Evolutionary conservation across 805 yeast species (phyloP).

Genomic region (Kurtzmaniella fragi): DNA sequence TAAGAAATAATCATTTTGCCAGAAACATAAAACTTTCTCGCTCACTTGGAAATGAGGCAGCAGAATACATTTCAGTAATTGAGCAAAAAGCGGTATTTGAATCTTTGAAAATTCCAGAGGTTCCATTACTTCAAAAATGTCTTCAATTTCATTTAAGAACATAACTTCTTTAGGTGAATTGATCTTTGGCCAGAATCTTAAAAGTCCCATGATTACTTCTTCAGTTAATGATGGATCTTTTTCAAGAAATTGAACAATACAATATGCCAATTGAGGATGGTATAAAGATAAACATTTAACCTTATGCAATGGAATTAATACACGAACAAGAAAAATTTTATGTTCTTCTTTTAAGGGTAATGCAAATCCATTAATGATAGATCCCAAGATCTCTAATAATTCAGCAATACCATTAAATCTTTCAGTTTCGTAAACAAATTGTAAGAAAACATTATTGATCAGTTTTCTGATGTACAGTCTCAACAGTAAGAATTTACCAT

Average conservation of each 20-base stretch:
- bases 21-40: constrained; percentile 88
- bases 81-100: constrained; percentile 90
- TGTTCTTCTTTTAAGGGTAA: constrained; percentile 96
- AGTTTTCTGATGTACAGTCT: constrained; percentile 89
- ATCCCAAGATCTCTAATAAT: constrained; percentile 88
- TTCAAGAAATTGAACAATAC: constrained; percentile 93
- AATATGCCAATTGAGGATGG: constrained; percentile 96
- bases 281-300: constrained; percentile 82
- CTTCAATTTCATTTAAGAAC: constrained; percentile 95
- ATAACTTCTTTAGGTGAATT: constrained; percentile 93
- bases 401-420: constrained; percentile 95
- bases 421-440: constrained; percentile 91
- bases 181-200: constrained; percentile 95
- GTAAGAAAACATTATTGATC: constrained; percentile 87
- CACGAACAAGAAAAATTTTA: constrained; percentile 80
- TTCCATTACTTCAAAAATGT: constrained; percentile 93
- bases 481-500: constrained; percentile 87
- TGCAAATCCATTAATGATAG: constrained; percentile 97
- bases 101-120: constrained; percentile 87
- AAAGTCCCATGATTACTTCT: constrained; percentile 90
- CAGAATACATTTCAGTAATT: constrained; percentile 86
- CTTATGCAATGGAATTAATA: constrained; percentile 88
- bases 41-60: constrained; percentile 97
- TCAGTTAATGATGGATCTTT: constrained; percentile 90
- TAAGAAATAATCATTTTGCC: constrained; percentile 92